These are phyloP conservation scores for Cryptococcus sp. DNA, from an alignment of 1,284 basidiomycete species.

Conservation along the genomic window DNA sequence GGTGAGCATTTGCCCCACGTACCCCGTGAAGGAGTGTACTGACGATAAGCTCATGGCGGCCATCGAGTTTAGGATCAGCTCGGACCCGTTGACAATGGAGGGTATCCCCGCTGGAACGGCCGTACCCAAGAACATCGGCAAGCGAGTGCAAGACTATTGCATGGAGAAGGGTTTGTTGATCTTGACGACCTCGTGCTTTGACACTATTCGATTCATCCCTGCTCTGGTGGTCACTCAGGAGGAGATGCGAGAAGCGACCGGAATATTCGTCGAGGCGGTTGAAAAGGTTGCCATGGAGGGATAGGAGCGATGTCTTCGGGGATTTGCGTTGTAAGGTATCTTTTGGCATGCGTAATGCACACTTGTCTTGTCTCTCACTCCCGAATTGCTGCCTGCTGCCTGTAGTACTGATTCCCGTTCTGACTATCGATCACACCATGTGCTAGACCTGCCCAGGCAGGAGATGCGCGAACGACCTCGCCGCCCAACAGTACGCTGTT, in stretches of 20 bases:
- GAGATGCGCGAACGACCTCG: too few species aligned
- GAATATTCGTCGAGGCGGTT: conserved; percentile 59
- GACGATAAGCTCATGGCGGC: conserved; percentile 42
- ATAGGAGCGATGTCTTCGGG: too few species aligned
- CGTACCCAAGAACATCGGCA: conserved; percentile 62
- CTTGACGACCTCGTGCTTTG: conserved; percentile 47
- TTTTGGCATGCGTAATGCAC: too few species aligned
- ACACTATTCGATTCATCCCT: conserved; percentile 60
- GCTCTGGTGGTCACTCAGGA: conserved; percentile 60
- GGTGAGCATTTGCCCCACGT: conserved; percentile 5
- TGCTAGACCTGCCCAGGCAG: too few species aligned
- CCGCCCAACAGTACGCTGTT: too few species aligned
- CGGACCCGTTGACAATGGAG: conserved; percentile 17
- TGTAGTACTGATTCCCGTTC: too few species aligned
- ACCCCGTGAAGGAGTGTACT: background rate
- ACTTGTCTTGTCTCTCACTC: too few species aligned
- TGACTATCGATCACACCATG: too few species aligned
- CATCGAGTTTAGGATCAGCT: conserved; percentile 33
- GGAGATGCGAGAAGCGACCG: conserved; percentile 57
- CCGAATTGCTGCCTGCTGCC: too few species aligned
- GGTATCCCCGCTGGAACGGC: conserved; percentile 43
- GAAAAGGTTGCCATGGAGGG: conserved; percentile 58
- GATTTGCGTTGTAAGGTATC: too few species aligned
- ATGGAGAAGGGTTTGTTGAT: conserved; percentile 76
- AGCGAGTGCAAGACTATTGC: conserved; percentile 71